Percentiles rank a stretch among this genome's conserved stretches.
These are phyloP conservation scores for Pistacia atlantica DNA, from an alignment of 345 rosid genomes.

Conservation along the genomic window DNA sequence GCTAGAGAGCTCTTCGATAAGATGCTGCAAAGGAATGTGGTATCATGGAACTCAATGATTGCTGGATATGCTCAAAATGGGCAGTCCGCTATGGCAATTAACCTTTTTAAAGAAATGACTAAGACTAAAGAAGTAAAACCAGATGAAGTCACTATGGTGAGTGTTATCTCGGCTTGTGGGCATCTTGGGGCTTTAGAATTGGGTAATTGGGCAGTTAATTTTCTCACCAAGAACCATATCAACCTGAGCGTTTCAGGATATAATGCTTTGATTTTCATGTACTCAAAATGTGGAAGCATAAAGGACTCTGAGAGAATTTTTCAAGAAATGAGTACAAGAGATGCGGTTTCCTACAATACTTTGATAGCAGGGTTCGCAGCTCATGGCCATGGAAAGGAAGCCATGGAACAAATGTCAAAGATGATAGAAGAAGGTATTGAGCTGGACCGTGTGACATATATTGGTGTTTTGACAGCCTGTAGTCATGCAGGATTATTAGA, in stretches of 20 bases:
- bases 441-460: constrained; percentile 42
- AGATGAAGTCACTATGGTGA: constrained; percentile 43
- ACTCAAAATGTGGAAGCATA: constrained; percentile 41
- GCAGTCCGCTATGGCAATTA: constrained; percentile 39
- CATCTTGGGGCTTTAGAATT: constrained; percentile 42
- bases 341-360: constrained; percentile 40
- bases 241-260: constrained; percentile 41
- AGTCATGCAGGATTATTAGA: constrained; percentile 48
- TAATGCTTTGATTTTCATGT: constrained; percentile 47
- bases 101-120: constrained; percentile 41
- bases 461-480: constrained; percentile 44
- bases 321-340: constrained; percentile 31
- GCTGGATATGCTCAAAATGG: constrained; percentile 57
- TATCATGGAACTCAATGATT: constrained; percentile 59
- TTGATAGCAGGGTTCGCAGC: constrained; percentile 47
- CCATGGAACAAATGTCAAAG: constrained; percentile 22
- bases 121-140: constrained; percentile 27
- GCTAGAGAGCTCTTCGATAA: constrained; percentile 45
- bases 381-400: constrained; percentile 41
- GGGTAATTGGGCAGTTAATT: constrained; percentile 37
- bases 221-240: constrained; percentile 28
- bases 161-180: constrained; percentile 51
- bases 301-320: constrained; percentile 37
- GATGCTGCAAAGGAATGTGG: constrained; percentile 45
- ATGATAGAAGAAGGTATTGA: constrained; percentile 37